phyloP scores from a whole-genome alignment of 2,329 filamentous ascomycete species.

The Venturia nashicola region DNA sequence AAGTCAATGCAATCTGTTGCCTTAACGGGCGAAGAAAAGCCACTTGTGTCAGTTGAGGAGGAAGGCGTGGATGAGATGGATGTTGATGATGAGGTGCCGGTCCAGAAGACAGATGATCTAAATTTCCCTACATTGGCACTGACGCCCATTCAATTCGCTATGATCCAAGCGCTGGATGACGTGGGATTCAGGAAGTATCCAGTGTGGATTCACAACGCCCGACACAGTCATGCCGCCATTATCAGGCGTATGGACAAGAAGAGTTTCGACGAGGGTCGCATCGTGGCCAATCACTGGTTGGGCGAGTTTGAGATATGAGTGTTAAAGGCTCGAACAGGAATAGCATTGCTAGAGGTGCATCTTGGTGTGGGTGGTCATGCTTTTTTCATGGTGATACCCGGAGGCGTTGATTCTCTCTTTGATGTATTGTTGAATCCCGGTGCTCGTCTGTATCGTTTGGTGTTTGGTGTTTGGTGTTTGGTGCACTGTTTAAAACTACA shows the following conservation, averaged over 20 bases:
- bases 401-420: not conserved
- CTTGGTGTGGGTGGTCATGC: not conserved
- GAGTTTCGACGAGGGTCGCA: slow-evolving; percentile 60
- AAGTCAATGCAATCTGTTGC: slow-evolving; percentile 10
- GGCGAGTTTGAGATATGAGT: slow-evolving; percentile 52
- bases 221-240: slow-evolving; percentile 84
- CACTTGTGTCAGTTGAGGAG: not conserved
- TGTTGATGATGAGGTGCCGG: not conserved
- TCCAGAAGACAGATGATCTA: slow-evolving; percentile 13
- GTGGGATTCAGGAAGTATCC: slow-evolving; percentile 47
- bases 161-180: slow-evolving; percentile 64
- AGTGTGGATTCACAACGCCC: slow-evolving; percentile 62
- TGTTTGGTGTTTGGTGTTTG: too few relatives aligned
- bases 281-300: slow-evolving; percentile 73
- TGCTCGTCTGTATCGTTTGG: too few relatives aligned
- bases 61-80: not conserved
- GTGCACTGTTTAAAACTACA: too few relatives aligned
- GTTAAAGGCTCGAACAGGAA: not conserved
- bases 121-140: slow-evolving; percentile 63
- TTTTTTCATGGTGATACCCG: not conserved
- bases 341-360: not conserved
- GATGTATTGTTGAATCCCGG: too few relatives aligned
- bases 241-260: slow-evolving; percentile 62
- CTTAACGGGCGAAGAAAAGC: not conserved
- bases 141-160: slow-evolving; percentile 67